These are phyloP conservation scores for cucumber (Cucumis sativus) DNA, from an alignment of 306 rosid genomes.

Conservation along the genomic window Cucumber_9930_V3 NC_026660.2:7447501-7448000, in stretches of 20 bases:
- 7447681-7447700: background rate
- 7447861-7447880: conserved; percentile 35
- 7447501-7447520: conserved; percentile 61
- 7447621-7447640: conserved; percentile 66
- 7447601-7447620: conserved; percentile 90
- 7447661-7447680: conserved; percentile 19
- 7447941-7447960: conserved; percentile 71
- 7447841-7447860: conserved; percentile 68
- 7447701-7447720: background rate
- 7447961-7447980: conserved; percentile 47
- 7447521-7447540: conserved; percentile 74
- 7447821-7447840: conserved; percentile 80
- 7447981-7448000: conserved; percentile 18
- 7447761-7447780: conserved; percentile 1
- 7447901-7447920: conserved; percentile 91
- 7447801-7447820: conserved; percentile 86
- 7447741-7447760: background rate
- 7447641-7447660: conserved; percentile 53
- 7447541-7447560: conserved; percentile 60
- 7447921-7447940: conserved; percentile 90
- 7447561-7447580: conserved; percentile 56
- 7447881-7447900: conserved; percentile 81
- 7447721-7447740: background rate
- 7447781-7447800: conserved; percentile 81
- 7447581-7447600: conserved; percentile 80